phyloP scores from a whole-genome alignment of 106 monocot species.

The Triglochin maritima region DNA sequence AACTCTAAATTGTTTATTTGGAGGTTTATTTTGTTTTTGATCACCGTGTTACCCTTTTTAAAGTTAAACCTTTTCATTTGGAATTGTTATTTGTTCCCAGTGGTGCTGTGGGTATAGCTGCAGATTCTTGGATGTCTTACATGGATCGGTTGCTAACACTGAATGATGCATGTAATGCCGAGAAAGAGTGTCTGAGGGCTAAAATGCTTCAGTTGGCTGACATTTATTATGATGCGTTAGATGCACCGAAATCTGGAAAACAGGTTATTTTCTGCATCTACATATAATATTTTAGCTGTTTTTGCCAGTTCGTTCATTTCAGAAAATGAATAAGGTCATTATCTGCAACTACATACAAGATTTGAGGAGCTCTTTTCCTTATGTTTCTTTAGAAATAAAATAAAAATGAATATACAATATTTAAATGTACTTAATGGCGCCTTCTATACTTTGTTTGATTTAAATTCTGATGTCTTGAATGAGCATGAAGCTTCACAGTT shows the following conservation, averaged over 20 bases:
- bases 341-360: too few relatives aligned
- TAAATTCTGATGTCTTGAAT: too few relatives aligned
- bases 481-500: too few relatives aligned
- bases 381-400: too few relatives aligned
- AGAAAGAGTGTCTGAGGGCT: conserved; percentile 22
- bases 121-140: conserved; percentile 43
- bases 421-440: too few relatives aligned
- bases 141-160: conserved; percentile 62
- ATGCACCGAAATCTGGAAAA: conserved; percentile 55
- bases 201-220: conserved; percentile 43
- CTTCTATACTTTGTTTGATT: too few relatives aligned
- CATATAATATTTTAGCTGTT: not conserved
- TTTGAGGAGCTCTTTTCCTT: too few relatives aligned
- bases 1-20: not conserved
- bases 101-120: conserved; percentile 30
- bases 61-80: too few relatives aligned
- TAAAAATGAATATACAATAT: too few relatives aligned
- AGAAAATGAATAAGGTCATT: too few relatives aligned
- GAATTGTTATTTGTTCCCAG: conserved; percentile 15
- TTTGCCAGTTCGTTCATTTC: too few relatives aligned
- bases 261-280: conserved; percentile 30
- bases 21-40: not conserved
- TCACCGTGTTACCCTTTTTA: too few relatives aligned
- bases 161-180: conserved; percentile 12
- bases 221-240: conserved; percentile 63